phyloP scores from a whole-genome alignment of 2,329 filamentous ascomycete genomes.

The Colletotrichum chrysophilum region DNA sequence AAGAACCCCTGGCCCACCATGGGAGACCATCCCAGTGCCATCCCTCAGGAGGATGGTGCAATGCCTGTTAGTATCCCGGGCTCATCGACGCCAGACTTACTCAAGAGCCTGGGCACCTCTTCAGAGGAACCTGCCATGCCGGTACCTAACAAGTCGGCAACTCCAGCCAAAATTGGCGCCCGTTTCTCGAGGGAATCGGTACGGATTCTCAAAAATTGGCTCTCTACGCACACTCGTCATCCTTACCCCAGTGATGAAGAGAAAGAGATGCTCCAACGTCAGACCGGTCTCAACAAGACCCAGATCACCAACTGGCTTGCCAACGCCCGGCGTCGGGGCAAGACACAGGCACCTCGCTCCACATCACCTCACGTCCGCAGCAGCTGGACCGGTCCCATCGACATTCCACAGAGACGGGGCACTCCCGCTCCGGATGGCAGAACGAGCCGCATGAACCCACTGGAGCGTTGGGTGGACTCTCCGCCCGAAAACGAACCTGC shows the following conservation, averaged over 20 bases:
- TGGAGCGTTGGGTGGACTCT: slow-evolving; percentile 65
- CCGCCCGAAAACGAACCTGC: slow-evolving; percentile 66
- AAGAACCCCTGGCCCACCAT: slow-evolving; percentile 26
- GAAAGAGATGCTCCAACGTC: slow-evolving; percentile 77
- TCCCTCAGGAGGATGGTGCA: slow-evolving; percentile 37
- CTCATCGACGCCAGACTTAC: slow-evolving; percentile 29
- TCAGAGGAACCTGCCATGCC: slow-evolving; percentile 25
- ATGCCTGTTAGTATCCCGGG: slow-evolving; percentile 22
- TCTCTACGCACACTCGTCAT: slow-evolving; percentile 78
- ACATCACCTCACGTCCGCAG: slow-evolving; percentile 72
- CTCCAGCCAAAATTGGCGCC: slow-evolving; percentile 68
- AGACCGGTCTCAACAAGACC: slow-evolving; percentile 80
- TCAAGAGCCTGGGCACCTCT: slow-evolving; percentile 22
- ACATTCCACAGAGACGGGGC: slow-evolving; percentile 70
- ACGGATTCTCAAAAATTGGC: slow-evolving; percentile 83
- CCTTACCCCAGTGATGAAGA: slow-evolving; percentile 90
- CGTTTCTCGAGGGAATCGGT: slow-evolving; percentile 83
- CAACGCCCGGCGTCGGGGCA: slow-evolving; percentile 84
- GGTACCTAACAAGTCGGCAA: slow-evolving; percentile 29
- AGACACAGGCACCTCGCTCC: slow-evolving; percentile 71
- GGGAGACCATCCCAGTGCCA: slow-evolving; percentile 30
- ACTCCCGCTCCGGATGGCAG: slow-evolving; percentile 55
- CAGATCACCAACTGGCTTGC: slow-evolving; percentile 95
- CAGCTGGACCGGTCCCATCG: slow-evolving; percentile 67
- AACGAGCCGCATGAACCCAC: slow-evolving; percentile 53